phyloP scores from a whole-genome alignment of 177 flowering plant genomes.

The Vitis hybrid region DNA sequence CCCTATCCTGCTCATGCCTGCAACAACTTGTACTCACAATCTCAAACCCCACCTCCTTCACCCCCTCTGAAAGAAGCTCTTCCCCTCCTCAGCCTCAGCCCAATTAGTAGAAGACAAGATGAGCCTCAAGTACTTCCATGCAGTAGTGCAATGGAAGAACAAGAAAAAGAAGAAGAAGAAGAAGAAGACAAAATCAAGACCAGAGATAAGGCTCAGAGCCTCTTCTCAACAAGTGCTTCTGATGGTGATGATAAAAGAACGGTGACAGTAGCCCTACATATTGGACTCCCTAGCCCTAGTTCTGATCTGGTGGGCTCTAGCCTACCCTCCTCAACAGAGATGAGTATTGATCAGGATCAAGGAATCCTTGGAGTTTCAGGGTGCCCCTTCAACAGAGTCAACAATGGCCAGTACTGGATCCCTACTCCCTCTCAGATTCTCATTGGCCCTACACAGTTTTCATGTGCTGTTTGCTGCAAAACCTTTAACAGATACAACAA shows the following conservation, averaged over 20 bases:
- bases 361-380: constrained; percentile 8
- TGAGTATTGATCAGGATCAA: neutral
- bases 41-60: constrained; percentile 5
- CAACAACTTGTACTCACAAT: neutral
- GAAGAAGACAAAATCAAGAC: neutral
- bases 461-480: constrained; percentile 40
- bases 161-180: neutral
- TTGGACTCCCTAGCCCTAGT: constrained; percentile 34
- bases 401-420: constrained; percentile 37
- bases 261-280: constrained; percentile 25
- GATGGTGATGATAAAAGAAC: constrained; percentile 11
- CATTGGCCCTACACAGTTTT: constrained; percentile 43
- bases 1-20: neutral
- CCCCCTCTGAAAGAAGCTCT: constrained; percentile 31
- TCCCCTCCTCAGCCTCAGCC: constrained; percentile 18
- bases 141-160: constrained; percentile 8
- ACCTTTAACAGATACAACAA: constrained; percentile 44
- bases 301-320: neutral
- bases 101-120: constrained; percentile 13
- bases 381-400: constrained; percentile 5
- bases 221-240: no score
- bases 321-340: neutral
- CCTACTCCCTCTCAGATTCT: constrained; percentile 45
- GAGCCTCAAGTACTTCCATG: constrained; percentile 2
- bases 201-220: neutral